A percentile compares a stretch with the other conserved stretches of the same genome.
Conservation (phyloP, 2,329 filamentous ascomycete genomes). For the Fusarium sp. region DNA sequence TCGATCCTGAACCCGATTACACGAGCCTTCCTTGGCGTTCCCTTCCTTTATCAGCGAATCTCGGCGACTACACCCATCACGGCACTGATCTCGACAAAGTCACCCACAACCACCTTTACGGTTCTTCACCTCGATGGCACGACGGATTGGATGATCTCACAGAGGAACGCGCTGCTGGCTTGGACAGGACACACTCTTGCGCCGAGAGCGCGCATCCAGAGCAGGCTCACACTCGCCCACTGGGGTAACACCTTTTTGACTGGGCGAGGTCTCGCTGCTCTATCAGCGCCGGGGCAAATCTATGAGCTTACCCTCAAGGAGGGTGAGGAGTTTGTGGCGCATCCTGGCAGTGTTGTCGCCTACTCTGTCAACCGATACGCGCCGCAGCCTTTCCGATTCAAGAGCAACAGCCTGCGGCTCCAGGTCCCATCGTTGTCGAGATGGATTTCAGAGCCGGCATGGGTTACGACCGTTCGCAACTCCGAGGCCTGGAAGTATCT, state of each 20-base stretch:
- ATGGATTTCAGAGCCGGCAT: conserved; percentile 75
- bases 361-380: conserved; percentile 81
- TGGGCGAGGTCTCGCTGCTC: conserved; percentile 84
- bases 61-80: conserved; percentile 89
- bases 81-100: conserved; percentile 88
- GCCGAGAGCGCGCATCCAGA: conserved; percentile 79
- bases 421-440: conserved; percentile 78
- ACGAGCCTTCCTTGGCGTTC: conserved; percentile 83
- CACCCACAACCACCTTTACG: conserved; percentile 85
- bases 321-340: conserved; percentile 90
- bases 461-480: conserved; percentile 77
- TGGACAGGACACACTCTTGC: conserved; percentile 93
- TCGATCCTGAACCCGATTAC: conserved; percentile 86
- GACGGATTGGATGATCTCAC: conserved; percentile 93
- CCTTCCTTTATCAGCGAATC: conserved; percentile 94
- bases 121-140: conserved; percentile 92
- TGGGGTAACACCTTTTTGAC: conserved; percentile 94
- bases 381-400: conserved; percentile 88
- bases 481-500: conserved; percentile 78
- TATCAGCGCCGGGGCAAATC: conserved; percentile 88
- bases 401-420: conserved; percentile 77
- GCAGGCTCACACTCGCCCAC: conserved; percentile 79
- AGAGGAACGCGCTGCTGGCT: conserved; percentile 88
- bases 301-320: conserved; percentile 84
- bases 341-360: conserved; percentile 91